Percentiles rank a stretch among this genome's conserved stretches.
These are phyloP conservation scores for Talaromyces nanjingensis DNA, from an alignment of 495 filamentous ascomycete species.

Conservation along the genomic window DNA sequence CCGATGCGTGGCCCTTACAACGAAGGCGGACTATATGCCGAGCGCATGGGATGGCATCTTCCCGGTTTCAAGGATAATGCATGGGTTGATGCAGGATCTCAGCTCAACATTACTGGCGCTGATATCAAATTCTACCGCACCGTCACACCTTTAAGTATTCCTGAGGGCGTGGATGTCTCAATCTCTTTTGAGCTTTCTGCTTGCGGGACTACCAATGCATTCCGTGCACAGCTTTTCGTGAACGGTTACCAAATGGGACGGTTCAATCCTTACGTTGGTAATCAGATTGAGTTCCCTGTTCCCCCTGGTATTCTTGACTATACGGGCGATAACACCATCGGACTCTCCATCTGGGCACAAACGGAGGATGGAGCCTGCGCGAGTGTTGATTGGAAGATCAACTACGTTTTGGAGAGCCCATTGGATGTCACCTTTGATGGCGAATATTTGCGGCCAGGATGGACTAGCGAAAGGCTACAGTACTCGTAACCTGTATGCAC, in stretches of 20 bases:
- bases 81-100: not conserved
- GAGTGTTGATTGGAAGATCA: not conserved
- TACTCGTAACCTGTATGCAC: not conserved
- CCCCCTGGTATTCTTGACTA: constrained; percentile 43
- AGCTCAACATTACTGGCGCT: not conserved
- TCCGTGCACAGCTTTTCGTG: constrained; percentile 35
- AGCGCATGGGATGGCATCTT: not conserved
- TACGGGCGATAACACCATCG: constrained; percentile 15
- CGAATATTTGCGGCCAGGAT: not conserved
- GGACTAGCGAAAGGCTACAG: not conserved
- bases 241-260: constrained; percentile 49
- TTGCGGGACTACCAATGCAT: constrained; percentile 43
- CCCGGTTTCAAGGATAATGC: not conserved
- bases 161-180: not conserved
- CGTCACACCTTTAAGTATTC: not conserved
- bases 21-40: not conserved
- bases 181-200: not conserved
- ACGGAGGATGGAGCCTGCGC: not conserved
- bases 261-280: constrained; percentile 42
- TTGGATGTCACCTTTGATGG: not conserved
- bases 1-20: not conserved
- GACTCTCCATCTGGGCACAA: not conserved
- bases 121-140: not conserved
- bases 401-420: not conserved
- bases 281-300: constrained; percentile 44